Evolutionary conservation across 768 basidiomycete species (phyloP).

Genomic region (Mycena crocata): DNA sequence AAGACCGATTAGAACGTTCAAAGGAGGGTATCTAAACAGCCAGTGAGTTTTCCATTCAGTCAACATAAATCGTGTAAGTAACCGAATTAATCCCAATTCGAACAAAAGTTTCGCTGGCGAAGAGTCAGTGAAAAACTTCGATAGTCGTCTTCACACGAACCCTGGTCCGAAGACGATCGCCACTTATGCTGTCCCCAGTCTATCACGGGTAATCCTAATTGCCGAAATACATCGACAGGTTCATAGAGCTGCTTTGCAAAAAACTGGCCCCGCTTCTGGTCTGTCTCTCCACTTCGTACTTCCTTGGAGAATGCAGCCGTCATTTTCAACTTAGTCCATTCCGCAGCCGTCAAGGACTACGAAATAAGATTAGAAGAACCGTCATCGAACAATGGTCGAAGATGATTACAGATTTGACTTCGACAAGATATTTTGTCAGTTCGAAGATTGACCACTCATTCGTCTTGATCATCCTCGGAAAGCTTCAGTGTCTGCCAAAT

Average conservation of each 20-base stretch:
- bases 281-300: conserved; percentile 34
- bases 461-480: conserved; percentile 82
- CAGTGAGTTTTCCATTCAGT: background rate
- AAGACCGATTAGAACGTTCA: conserved; percentile 73
- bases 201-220: conserved; percentile 82
- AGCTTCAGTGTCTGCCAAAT: conserved; percentile 1
- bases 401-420: conserved; percentile 65
- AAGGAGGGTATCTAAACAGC: conserved; percentile 60
- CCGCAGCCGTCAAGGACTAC: conserved; percentile 52
- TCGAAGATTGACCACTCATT: conserved; percentile 92
- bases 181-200: conserved; percentile 92
- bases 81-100: conserved; percentile 72
- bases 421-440: conserved; percentile 88
- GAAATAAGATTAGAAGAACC: background rate
- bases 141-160: conserved; percentile 52
- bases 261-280: conserved; percentile 58
- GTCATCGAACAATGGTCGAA: background rate
- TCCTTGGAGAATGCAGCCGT: conserved; percentile 87
- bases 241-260: conserved; percentile 87
- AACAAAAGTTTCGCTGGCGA: conserved; percentile 82
- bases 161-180: conserved; percentile 88
- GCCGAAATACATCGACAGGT: conserved; percentile 77
- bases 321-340: conserved; percentile 62
- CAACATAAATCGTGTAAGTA: background rate
- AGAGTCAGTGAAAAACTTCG: conserved; percentile 8